phyloP scores from a whole-genome alignment of 768 basidiomycete species.

The Tulasnella sp. region DNA sequence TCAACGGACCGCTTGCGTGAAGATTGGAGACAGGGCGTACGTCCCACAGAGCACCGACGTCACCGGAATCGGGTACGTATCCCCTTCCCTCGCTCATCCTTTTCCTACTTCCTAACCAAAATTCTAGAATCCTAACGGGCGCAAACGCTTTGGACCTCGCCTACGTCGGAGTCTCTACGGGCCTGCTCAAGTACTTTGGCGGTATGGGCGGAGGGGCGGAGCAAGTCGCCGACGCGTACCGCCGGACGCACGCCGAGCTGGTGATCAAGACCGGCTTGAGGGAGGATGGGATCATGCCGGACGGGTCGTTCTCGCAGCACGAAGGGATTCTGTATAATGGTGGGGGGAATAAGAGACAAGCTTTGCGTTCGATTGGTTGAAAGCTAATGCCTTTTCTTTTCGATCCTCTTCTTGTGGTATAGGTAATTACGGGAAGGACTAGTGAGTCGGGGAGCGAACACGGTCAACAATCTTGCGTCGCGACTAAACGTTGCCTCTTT shows the following conservation, averaged over 20 bases:
- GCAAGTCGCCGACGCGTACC: constrained; percentile 55
- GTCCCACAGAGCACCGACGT: background rate
- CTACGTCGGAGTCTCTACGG: constrained; percentile 32
- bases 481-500: no score
- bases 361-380: no score
- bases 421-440: constrained; percentile 69
- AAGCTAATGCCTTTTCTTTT: no score
- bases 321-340: constrained; percentile 71
- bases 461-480: no score
- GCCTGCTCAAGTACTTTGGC: constrained; percentile 27
- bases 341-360: no score
- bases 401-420: constrained; percentile 25
- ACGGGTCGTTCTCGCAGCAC: constrained; percentile 57
- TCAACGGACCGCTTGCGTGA: constrained; percentile 24
- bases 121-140: constrained; percentile 30
- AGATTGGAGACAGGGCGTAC: constrained; percentile 26
- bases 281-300: constrained; percentile 62
- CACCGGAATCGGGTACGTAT: constrained; percentile 19
- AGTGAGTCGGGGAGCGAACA: constrained; percentile 42
- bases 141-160: constrained; percentile 36
- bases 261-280: constrained; percentile 43
- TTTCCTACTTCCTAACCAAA: background rate
- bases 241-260: constrained; percentile 58
- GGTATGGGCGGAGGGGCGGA: constrained; percentile 10
- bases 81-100: background rate